These are phyloP conservation scores for Capronia epimyces DNA, from an alignment of 2,329 filamentous ascomycete species.

Conservation along the genomic window DNA sequence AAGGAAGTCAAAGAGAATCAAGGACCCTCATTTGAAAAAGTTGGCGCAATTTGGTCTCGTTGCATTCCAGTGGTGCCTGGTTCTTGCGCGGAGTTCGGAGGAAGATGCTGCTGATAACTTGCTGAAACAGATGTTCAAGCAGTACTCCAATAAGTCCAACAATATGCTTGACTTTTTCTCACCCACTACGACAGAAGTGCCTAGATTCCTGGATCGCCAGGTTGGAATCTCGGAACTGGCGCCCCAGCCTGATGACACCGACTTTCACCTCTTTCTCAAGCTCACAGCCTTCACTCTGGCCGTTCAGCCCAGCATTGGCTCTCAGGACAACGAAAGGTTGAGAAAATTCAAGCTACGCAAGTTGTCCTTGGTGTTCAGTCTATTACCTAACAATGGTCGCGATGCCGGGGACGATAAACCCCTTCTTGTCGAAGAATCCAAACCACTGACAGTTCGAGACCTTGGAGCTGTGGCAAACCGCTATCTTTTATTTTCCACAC, in stretches of 20 bases:
- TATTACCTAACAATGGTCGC: slow-evolving; percentile 22
- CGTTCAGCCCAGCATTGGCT: background rate
- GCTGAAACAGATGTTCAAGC: slow-evolving; percentile 22
- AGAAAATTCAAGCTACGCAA: slow-evolving; percentile 15
- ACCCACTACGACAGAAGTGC: background rate
- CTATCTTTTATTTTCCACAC: slow-evolving; percentile 18
- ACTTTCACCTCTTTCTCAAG: slow-evolving; percentile 25
- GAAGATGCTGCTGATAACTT: slow-evolving; percentile 13
- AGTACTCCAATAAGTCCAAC: slow-evolving; percentile 21
- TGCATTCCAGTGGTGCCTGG: slow-evolving; percentile 18
- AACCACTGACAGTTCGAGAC: slow-evolving; percentile 10
- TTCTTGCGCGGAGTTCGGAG: slow-evolving; percentile 10
- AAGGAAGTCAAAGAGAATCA: background rate
- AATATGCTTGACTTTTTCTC: slow-evolving; percentile 25
- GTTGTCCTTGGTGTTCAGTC: slow-evolving; percentile 21
- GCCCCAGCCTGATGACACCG: slow-evolving; percentile 15
- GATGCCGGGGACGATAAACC: slow-evolving; percentile 10
- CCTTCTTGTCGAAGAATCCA: slow-evolving; percentile 14
- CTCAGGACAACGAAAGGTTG: slow-evolving; percentile 1
- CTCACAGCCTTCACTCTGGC: slow-evolving; percentile 18
- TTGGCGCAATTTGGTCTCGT: slow-evolving; percentile 13
- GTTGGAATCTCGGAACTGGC: slow-evolving; percentile 3
- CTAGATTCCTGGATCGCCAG: slow-evolving; percentile 15
- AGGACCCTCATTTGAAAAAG: background rate
- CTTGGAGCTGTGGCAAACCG: slow-evolving; percentile 18